phyloP scores from a whole-genome alignment of 2,329 filamentous ascomycete species.

The Huntiella moniliformis region DNA sequence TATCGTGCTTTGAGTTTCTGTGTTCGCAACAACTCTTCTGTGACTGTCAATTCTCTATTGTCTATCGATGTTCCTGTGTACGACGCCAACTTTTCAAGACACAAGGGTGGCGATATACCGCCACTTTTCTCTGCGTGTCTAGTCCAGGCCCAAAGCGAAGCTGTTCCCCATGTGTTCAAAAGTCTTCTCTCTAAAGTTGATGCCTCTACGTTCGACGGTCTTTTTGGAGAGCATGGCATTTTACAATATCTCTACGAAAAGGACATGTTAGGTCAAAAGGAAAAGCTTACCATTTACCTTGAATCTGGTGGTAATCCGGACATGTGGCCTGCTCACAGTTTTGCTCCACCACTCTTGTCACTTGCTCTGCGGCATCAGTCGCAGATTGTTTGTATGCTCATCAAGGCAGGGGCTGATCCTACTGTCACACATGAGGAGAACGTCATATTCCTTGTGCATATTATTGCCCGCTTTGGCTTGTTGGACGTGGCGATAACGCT shows the following conservation, averaged over 20 bases:
- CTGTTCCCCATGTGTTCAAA: neutral
- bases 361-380: slow-evolving; percentile 10
- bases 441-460: slow-evolving; percentile 7
- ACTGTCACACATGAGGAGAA: slow-evolving; percentile 7
- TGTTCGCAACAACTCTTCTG: neutral
- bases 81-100: neutral
- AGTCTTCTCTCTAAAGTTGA: neutral
- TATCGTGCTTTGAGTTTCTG: neutral
- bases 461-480: slow-evolving; percentile 6
- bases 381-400: slow-evolving; percentile 9
- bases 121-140: neutral
- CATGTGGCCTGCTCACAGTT: neutral
- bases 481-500: neutral
- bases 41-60: neutral
- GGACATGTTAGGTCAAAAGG: neutral
- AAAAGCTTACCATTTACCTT: slow-evolving; percentile 1
- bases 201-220: neutral
- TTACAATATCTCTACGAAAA: slow-evolving; percentile 6
- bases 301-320: slow-evolving; percentile 3
- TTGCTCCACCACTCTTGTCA: slow-evolving; percentile 11
- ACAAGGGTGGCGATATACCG: neutral
- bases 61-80: neutral
- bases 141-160: neutral
- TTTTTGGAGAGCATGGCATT: neutral
- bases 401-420: slow-evolving; percentile 10